These are phyloP conservation scores for Lenzites betulinus DNA, from an alignment of 768 basidiomycete species.

Conservation along the genomic window DNA sequence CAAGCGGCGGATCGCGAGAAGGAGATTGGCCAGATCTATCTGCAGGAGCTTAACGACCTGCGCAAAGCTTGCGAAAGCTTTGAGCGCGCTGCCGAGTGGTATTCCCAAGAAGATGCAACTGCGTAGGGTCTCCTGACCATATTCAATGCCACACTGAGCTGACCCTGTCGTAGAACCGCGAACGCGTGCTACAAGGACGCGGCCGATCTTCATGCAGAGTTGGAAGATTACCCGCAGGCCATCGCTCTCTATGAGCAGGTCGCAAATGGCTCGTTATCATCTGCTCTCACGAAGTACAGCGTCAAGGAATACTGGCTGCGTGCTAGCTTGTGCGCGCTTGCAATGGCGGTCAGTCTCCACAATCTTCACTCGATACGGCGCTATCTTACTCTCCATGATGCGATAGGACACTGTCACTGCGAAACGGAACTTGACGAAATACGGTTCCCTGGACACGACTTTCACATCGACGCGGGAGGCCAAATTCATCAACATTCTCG, in stretches of 20 bases:
- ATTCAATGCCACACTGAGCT: neutral
- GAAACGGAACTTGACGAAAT: constrained; percentile 75
- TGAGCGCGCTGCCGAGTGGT: constrained; percentile 93
- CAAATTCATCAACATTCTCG: constrained; percentile 78
- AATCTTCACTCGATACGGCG: neutral
- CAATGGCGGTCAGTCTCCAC: constrained; percentile 66
- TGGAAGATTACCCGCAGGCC: constrained; percentile 83
- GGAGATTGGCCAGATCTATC: constrained; percentile 92
- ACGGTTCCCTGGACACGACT: constrained; percentile 78
- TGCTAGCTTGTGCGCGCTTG: constrained; percentile 84
- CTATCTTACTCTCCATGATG: neutral
- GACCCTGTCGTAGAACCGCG: constrained; percentile 67
- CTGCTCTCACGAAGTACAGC: constrained; percentile 92
- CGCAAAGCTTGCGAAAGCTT: constrained; percentile 89
- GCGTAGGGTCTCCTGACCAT: constrained; percentile 66
- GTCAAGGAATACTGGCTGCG: constrained; percentile 98
- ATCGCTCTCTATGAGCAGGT: constrained; percentile 91
- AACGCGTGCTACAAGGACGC: constrained; percentile 96
- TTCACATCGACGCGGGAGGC: constrained; percentile 90
- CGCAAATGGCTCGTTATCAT: constrained; percentile 77
- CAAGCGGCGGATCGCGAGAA: constrained; percentile 99
- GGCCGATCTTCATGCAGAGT: constrained; percentile 89
- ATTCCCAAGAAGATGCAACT: constrained; percentile 93
- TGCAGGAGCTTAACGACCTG: constrained; percentile 80
- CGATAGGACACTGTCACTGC: constrained; percentile 82